Evolutionary conservation across 371 early-diverging fungal genomes (phyloP).

Genomic region (Mucor mucedo): DNA sequence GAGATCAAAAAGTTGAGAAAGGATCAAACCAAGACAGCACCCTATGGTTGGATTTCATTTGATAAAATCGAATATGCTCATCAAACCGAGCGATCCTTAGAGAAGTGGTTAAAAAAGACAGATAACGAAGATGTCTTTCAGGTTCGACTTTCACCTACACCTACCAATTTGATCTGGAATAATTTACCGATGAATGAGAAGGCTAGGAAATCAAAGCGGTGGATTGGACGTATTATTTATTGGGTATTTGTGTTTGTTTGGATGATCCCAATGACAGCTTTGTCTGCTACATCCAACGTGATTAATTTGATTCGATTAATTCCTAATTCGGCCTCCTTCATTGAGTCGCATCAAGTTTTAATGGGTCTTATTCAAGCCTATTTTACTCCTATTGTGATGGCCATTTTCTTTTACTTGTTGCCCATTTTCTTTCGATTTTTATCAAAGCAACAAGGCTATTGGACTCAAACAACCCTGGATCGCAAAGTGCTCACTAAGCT

Average conservation of each 20-base stretch:
- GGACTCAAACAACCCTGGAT: conserved; percentile 75
- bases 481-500: conserved; percentile 77
- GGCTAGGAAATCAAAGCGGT: conserved; percentile 56
- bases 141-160: conserved; percentile 70
- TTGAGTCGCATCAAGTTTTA: conserved; percentile 52
- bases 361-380: conserved; percentile 72
- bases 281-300: conserved; percentile 70
- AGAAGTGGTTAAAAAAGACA: conserved; percentile 16
- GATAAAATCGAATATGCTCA: conserved; percentile 69
- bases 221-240: conserved; percentile 63
- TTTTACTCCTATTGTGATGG: conserved; percentile 74
- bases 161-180: conserved; percentile 83
- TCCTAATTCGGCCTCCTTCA: conserved; percentile 58
- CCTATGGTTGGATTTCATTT: conserved; percentile 83
- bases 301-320: conserved; percentile 60
- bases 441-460: conserved; percentile 80
- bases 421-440: conserved; percentile 72
- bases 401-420: conserved; percentile 70
- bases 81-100: conserved; percentile 29
- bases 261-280: conserved; percentile 69
- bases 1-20: conserved; percentile 69
- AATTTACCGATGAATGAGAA: conserved; percentile 69
- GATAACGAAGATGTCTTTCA: neutral
- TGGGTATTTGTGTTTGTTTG: conserved; percentile 69
- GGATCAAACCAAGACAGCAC: conserved; percentile 39